Percentiles rank a stretch among this genome's conserved stretches.
These are phyloP conservation scores for Jamesozyma piceae DNA, from an alignment of 805 yeast species.

Conservation along the genomic window DNA sequence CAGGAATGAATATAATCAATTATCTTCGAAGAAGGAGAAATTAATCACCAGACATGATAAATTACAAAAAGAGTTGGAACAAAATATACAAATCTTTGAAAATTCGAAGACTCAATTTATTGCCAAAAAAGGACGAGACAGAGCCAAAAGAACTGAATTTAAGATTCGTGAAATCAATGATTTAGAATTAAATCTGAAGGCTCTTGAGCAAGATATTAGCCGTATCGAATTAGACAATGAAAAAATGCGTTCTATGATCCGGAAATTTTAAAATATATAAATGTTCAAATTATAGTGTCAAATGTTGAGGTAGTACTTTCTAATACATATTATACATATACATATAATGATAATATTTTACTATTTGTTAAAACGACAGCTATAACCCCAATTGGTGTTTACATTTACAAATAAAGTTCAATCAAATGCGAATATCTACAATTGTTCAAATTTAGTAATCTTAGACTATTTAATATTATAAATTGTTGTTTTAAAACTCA, in stretches of 20 bases:
- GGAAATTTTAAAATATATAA: neutral
- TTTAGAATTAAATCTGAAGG: slow-evolving; percentile 25
- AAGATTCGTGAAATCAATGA: slow-evolving; percentile 24
- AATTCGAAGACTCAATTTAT: slow-evolving; percentile 18
- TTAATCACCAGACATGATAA: slow-evolving; percentile 14
- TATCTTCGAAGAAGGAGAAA: slow-evolving; percentile 18
- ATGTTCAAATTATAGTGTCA: no score
- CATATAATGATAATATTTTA: no score
- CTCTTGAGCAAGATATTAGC: slow-evolving; percentile 28
- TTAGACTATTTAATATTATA: no score
- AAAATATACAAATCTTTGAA: slow-evolving; percentile 18
- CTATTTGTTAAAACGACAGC: no score
- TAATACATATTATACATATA: no score
- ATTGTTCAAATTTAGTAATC: no score
- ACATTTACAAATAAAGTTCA: no score
- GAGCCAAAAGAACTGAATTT: slow-evolving; percentile 16
- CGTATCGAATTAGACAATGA: slow-evolving; percentile 26
- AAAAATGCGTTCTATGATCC: slow-evolving; percentile 2
- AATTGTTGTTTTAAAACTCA: no score
- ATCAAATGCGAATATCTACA: no score
- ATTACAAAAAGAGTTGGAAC: slow-evolving; percentile 20
- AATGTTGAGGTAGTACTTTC: no score
- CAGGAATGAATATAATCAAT: slow-evolving; percentile 18
- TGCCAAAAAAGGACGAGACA: slow-evolving; percentile 15
- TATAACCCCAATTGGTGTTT: no score